These are phyloP conservation scores for Epichloe aotearoae DNA, from an alignment of 2,329 filamentous ascomycete species.

Conservation along the genomic window DNA sequence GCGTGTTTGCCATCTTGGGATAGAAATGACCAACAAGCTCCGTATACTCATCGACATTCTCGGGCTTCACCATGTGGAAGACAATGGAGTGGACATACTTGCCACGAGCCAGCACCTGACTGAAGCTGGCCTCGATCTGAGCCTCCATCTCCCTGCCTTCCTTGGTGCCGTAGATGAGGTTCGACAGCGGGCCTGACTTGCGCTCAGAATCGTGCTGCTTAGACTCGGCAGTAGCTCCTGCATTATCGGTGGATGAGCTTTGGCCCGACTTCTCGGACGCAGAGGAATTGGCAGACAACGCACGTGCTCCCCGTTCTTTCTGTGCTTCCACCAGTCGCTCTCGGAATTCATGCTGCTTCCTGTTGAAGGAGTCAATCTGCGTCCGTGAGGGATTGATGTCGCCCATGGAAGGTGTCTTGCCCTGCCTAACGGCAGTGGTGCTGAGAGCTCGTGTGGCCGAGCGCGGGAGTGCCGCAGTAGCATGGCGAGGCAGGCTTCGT, in stretches of 20 bases:
- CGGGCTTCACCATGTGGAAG: slow-evolving; percentile 88
- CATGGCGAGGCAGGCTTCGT: slow-evolving; percentile 25
- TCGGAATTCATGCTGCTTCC: slow-evolving; percentile 76
- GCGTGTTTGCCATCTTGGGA: slow-evolving; percentile 68
- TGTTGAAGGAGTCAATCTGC: slow-evolving; percentile 62
- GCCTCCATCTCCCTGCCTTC: slow-evolving; percentile 89
- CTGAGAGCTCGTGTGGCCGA: slow-evolving; percentile 42
- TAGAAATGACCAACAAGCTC: slow-evolving; percentile 86
- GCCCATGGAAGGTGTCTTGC: slow-evolving; percentile 60
- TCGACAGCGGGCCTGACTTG: slow-evolving; percentile 62
- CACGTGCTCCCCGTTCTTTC: slow-evolving; percentile 80
- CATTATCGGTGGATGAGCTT: slow-evolving; percentile 22
- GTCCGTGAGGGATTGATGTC: slow-evolving; percentile 60
- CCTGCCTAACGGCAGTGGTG: slow-evolving; percentile 32
- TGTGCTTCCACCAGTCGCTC: slow-evolving; percentile 64
- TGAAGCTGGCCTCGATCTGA: slow-evolving; percentile 93
- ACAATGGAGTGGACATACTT: slow-evolving; percentile 99
- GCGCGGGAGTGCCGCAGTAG: slow-evolving; percentile 29
- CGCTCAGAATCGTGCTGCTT: slow-evolving; percentile 45
- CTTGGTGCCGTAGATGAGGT: slow-evolving; percentile 91
- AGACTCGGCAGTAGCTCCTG: slow-evolving; percentile 37
- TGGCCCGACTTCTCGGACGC: slow-evolving; percentile 27
- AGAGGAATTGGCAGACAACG: slow-evolving; percentile 30
- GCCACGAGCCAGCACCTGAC: slow-evolving; percentile 82
- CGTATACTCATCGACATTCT: slow-evolving; percentile 91